A percentile compares a stretch with the other conserved stretches of the same genome.
Conservation (phyloP, 2,329 filamentous ascomycete species). For the Chaetothyriales sp. region DNA sequence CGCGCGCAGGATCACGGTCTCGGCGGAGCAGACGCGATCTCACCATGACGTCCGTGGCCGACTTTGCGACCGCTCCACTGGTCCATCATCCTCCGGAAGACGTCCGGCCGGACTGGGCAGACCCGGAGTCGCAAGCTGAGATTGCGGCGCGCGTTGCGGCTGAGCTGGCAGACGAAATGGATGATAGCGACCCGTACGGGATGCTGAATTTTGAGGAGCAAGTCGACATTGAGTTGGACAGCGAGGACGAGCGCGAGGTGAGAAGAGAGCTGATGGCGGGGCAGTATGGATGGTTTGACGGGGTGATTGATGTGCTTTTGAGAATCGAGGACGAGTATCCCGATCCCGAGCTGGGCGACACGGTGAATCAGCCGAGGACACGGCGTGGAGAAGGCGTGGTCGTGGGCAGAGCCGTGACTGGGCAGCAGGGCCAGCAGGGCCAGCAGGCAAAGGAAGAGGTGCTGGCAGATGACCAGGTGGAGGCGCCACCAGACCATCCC, state of each 20-base stretch:
- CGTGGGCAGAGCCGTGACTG: background rate
- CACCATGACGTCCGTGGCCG: slow-evolving; percentile 23
- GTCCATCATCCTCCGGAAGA: slow-evolving; percentile 1
- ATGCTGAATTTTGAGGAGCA: slow-evolving; percentile 21
- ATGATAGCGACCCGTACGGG: slow-evolving; percentile 12
- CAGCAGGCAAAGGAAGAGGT: background rate
- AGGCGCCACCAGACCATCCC: slow-evolving; percentile 13
- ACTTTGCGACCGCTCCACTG: slow-evolving; percentile 2
- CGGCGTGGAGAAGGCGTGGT: background rate
- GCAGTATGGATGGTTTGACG: slow-evolving; percentile 43
- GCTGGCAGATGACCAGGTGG: slow-evolving; percentile 3
- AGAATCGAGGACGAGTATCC: slow-evolving; percentile 11
- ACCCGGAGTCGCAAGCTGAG: slow-evolving; percentile 16
- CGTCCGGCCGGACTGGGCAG: slow-evolving; percentile 16
- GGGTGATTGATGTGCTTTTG: slow-evolving; percentile 35
- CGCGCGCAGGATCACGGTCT: slow-evolving; percentile 17
- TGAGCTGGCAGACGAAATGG: slow-evolving; percentile 10
- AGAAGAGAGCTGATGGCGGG: slow-evolving; percentile 42
- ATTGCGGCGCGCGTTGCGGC: slow-evolving; percentile 13
- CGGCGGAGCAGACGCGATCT: slow-evolving; percentile 24
- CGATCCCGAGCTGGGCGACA: background rate
- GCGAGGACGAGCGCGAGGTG: slow-evolving; percentile 41
- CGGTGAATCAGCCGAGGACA: background rate
- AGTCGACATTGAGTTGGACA: slow-evolving; percentile 24
- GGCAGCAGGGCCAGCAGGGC: background rate